A percentile compares a stretch with the other conserved stretches of the same genome.
These are phyloP conservation scores for Xylogone sp. DNA, from an alignment of 2,329 filamentous ascomycete species.

Conservation along the genomic window DNA sequence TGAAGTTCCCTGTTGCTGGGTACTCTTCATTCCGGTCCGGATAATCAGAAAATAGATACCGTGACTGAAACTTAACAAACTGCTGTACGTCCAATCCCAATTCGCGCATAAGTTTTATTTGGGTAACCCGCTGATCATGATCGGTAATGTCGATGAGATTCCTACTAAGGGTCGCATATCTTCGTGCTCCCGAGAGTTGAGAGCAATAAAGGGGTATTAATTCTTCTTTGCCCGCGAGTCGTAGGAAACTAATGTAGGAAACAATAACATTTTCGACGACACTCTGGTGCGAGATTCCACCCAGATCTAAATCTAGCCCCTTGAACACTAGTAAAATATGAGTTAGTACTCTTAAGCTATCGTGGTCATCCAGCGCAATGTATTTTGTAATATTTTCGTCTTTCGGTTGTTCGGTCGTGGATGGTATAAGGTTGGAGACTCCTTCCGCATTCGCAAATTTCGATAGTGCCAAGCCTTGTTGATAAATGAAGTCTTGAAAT, in stretches of 20 bases:
- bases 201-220: conserved; percentile 87
- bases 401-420: conserved; percentile 31
- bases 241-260: conserved; percentile 77
- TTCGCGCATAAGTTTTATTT: conserved; percentile 71
- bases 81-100: conserved; percentile 68
- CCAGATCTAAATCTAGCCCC: conserved; percentile 47
- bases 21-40: conserved; percentile 35
- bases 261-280: conserved; percentile 68
- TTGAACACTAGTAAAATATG: conserved; percentile 70
- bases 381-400: conserved; percentile 40
- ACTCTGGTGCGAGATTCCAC: conserved; percentile 33
- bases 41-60: conserved; percentile 47
- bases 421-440: conserved; percentile 40
- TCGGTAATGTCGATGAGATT: conserved; percentile 73
- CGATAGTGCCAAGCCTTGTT: conserved; percentile 53
- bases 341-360: conserved; percentile 64
- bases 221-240: conserved; percentile 68
- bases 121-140: conserved; percentile 57
- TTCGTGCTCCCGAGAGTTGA: conserved; percentile 61
- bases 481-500: conserved; percentile 51
- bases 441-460: conserved; percentile 41
- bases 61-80: conserved; percentile 69
- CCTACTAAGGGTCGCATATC: conserved; percentile 68
- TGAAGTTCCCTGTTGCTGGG: conserved; percentile 43
- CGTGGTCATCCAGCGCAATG: conserved; percentile 53